A percentile compares a stretch with the other conserved stretches of the same genome.
Evolutionary conservation across 2,329 filamentous ascomycete genomes (phyloP).

Genomic region (Diaporthe sp.): DNA sequence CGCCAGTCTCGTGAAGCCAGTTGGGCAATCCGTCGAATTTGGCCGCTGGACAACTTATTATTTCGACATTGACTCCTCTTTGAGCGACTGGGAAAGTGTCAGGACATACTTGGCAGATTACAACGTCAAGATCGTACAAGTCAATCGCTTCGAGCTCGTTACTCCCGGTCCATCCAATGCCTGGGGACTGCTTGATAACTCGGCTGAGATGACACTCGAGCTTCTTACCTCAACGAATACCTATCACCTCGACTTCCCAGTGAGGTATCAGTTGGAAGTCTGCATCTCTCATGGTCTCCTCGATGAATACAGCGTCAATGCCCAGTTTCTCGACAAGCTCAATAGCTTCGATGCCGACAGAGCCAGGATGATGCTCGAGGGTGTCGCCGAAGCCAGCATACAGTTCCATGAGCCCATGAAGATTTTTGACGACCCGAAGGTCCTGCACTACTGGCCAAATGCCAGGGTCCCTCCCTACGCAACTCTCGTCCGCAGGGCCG

Average conservation of each 20-base stretch:
- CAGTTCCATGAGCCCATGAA: constrained; percentile 78
- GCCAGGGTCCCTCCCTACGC: constrained; percentile 78
- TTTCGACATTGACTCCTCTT: constrained; percentile 55
- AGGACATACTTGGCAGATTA: constrained; percentile 75
- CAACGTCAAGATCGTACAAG: constrained; percentile 68
- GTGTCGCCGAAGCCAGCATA: constrained; percentile 74
- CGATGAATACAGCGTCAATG: constrained; percentile 79
- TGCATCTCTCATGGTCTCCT: constrained; percentile 87
- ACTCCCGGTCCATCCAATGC: constrained; percentile 24
- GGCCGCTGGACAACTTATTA: constrained; percentile 71
- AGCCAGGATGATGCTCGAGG: constrained; percentile 79
- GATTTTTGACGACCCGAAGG: constrained; percentile 73
- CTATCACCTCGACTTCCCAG: constrained; percentile 72
- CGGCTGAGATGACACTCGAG: constrained; percentile 41
- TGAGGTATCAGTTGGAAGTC: constrained; percentile 92
- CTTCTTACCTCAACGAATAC: constrained; percentile 53
- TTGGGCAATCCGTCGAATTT: constrained; percentile 60
- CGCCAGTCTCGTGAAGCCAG: constrained; percentile 55
- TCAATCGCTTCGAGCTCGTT: constrained; percentile 29
- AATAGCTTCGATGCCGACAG: constrained; percentile 57
- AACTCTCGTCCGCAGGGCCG: constrained; percentile 79
- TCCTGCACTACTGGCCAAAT: constrained; percentile 60
- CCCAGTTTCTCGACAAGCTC: constrained; percentile 76
- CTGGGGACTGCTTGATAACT: constrained; percentile 37
- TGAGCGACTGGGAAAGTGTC: constrained; percentile 57